phyloP scores from a whole-genome alignment of 192 early-diverging fungal genomes.

The Podila epigama region DNA sequence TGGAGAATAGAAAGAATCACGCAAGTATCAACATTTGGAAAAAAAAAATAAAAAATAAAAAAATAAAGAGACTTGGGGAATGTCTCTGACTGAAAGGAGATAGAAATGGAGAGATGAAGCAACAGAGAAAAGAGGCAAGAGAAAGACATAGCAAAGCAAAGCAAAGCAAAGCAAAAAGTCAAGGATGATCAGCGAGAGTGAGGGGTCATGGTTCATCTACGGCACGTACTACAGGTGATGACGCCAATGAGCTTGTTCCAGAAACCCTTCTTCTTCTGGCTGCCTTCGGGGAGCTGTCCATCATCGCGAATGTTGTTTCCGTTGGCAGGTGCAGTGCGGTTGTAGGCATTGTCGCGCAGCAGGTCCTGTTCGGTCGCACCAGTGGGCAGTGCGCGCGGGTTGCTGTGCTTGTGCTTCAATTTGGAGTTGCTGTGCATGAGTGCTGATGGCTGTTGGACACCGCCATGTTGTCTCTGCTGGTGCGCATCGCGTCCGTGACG shows the following conservation, averaged over 20 bases:
- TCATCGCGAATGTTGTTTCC: background rate
- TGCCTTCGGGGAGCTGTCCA: background rate
- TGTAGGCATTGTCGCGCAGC: constrained; percentile 1
- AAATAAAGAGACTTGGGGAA: too few species aligned
- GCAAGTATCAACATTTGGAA: too few species aligned
- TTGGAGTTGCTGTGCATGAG: constrained; percentile 1
- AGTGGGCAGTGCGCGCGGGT: background rate
- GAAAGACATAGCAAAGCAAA: too few species aligned
- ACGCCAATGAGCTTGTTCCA: constrained; percentile 55
- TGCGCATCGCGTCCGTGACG: background rate
- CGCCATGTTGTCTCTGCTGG: background rate
- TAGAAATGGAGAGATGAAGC: too few species aligned
- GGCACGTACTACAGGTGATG: constrained; percentile 55
- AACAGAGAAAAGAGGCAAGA: too few species aligned
- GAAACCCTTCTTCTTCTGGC: constrained; percentile 50
- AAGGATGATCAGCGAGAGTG: too few species aligned
- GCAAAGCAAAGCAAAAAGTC: too few species aligned
- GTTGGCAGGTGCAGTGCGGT: background rate
- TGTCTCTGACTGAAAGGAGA: too few species aligned
- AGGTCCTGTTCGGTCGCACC: background rate
- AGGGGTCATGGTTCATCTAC: constrained; percentile 2
- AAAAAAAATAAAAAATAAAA: too few species aligned
- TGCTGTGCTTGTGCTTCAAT: constrained; percentile 3
- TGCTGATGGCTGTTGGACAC: background rate
- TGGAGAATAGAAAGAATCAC: too few species aligned